Percentiles rank a stretch among this genome's conserved stretches.
Conservation (phyloP, 2,329 filamentous ascomycete genomes). For the Xylariaceae sp. region DNA sequence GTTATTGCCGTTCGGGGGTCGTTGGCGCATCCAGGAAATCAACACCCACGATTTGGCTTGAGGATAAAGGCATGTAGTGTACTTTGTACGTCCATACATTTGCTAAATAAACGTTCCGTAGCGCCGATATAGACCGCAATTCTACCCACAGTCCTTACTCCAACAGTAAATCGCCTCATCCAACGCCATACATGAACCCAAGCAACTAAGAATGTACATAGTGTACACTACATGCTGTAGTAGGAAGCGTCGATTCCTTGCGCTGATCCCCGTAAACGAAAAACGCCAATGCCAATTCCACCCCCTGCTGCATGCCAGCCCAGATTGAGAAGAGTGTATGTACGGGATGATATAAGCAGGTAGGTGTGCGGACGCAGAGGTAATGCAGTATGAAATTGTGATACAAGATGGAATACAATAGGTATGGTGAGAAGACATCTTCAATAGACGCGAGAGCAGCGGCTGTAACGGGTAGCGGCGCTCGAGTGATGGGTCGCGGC, state of each 20-base stretch:
- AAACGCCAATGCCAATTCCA: constrained; percentile 11
- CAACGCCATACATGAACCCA: constrained; percentile 8
- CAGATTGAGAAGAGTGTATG: constrained; percentile 5
- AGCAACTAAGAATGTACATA: background rate
- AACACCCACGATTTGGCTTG: constrained; percentile 11
- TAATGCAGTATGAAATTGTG: constrained; percentile 11
- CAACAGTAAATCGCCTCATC: constrained; percentile 6
- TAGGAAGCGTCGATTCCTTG: constrained; percentile 10
- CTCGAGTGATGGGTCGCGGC: constrained; percentile 3
- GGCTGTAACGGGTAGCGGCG: constrained; percentile 3
- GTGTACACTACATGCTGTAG: background rate
- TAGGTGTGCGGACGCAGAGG: background rate
- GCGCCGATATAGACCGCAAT: constrained; percentile 8
- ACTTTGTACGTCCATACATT: background rate
- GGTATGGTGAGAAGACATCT: constrained; percentile 1
- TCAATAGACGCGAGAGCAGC: constrained; percentile 10
- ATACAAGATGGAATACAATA: background rate
- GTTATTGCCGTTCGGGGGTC: constrained; percentile 3
- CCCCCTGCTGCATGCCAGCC: constrained; percentile 1
- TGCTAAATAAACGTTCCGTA: constrained; percentile 6
- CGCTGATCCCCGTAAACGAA: constrained; percentile 14
- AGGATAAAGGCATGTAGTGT: background rate
- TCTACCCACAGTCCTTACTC: background rate
- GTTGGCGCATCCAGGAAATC: background rate
- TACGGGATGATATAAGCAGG: constrained; percentile 1